Conservation (phyloP, 306 rosid species). For the Hippophae tibetana region DNA sequence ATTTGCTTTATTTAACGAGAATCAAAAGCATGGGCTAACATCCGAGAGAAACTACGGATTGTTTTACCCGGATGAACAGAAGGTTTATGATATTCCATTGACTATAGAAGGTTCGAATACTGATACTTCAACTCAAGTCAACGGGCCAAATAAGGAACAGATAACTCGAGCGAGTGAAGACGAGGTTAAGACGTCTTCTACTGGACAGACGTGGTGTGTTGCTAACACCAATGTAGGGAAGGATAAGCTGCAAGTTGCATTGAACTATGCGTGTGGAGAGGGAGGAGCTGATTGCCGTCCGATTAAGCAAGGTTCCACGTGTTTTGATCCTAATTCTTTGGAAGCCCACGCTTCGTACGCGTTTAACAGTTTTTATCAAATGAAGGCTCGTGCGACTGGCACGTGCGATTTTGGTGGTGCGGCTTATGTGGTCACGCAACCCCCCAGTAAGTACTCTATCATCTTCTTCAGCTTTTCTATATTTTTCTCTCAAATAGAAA, state of each 20-base stretch:
- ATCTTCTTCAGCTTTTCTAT: neutral
- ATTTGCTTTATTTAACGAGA: constrained; percentile 75
- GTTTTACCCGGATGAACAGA: constrained; percentile 50
- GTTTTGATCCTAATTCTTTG: constrained; percentile 56
- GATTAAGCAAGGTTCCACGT: constrained; percentile 55
- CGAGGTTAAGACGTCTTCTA: neutral
- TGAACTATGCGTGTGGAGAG: constrained; percentile 73
- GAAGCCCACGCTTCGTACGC: constrained; percentile 92
- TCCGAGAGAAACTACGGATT: constrained; percentile 78
- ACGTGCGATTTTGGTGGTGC: constrained; percentile 70
- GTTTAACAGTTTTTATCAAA: constrained; percentile 75
- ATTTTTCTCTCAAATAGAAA: neutral
- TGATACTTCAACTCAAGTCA: neutral
- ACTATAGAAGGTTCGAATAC: constrained; percentile 13
- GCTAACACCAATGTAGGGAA: constrained; percentile 36
- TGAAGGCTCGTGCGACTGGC: constrained; percentile 48
- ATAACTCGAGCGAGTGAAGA: constrained; percentile 21
- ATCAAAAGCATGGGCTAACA: constrained; percentile 59
- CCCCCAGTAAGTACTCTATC: constrained; percentile 48
- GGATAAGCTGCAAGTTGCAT: constrained; percentile 42
- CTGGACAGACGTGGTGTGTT: constrained; percentile 64
- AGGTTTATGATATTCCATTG: constrained; percentile 51
- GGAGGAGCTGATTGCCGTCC: constrained; percentile 80
- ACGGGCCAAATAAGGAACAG: constrained; percentile 26
- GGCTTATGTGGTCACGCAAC: constrained; percentile 54